Base-by-base conservation (phyloP, 2,329 filamentous ascomycete species). In the Bipolaris sorokiniana region DNA sequence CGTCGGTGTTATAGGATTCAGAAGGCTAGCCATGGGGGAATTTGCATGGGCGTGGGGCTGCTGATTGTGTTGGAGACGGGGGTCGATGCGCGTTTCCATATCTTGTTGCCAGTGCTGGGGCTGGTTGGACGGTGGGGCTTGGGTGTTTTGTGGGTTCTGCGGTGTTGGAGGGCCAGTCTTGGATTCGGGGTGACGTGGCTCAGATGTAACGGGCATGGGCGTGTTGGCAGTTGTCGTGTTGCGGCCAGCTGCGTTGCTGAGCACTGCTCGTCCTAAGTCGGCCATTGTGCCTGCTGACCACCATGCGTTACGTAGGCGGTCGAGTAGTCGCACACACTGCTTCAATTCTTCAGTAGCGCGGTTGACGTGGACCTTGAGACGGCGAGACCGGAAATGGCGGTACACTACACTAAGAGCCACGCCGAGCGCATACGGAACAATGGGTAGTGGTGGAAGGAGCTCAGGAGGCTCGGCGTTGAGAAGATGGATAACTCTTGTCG, bases 321-420 rank as follows among this genome's bases (percentile, higher is more conserved):
- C 76, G n/a, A 82, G 73, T 1, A 81, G 70, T 10, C 67, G 65
- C 22, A 79, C 79, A 60, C 79, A 81, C 48, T 74, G 74, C 42
- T 78, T 76, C 33, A 82, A 70, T 44, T 81, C 79, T 46, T 77
- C 71, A 9, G 78, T 79, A 1, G 79, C 80, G 22, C 80, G 76
- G 56, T 78, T 78, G 66, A 80, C 77, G 62, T 81, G 78, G 22
- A 80, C 77, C 28, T 76, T 80, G 9, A 83, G 71, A 48, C 78
- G 81, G 54, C 81, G 81, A 48, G 81, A 80, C 22, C 84, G 82
- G 42, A 84, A 80, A 54, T 85, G 81, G 15, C 84, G 81, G 63
- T 86, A 86, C 2, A 83, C 81, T 1, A 86, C 83, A 2, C 82
- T 82, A 58, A 86, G 77, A 3, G 83, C 82, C 5, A 86, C 75